Conservation (phyloP, 1,284 basidiomycete genomes). For the Cutaneotrichosporon daszewskae region DNA sequence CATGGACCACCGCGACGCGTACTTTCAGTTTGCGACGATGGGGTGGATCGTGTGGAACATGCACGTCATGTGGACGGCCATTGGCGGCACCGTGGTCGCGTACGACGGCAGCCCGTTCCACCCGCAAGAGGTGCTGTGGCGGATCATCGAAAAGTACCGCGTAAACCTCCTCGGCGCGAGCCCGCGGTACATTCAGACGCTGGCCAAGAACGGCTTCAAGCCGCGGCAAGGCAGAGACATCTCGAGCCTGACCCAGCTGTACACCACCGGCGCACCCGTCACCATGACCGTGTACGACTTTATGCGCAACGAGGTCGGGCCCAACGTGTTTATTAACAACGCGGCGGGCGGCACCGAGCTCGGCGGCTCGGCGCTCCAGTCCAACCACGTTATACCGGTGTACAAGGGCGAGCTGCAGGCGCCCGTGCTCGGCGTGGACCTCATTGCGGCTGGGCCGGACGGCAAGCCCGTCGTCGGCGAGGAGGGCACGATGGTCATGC, state of each 20-base stretch:
- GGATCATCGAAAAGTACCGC: conserved; percentile 27
- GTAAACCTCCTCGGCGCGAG: conserved; percentile 33
- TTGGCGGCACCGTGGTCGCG: conserved; percentile 29
- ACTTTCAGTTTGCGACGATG: conserved; percentile 35
- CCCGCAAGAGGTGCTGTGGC: conserved; percentile 28
- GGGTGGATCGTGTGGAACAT: conserved; percentile 43
- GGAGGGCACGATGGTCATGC: conserved; percentile 36
- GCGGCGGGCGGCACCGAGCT: conserved; percentile 37
- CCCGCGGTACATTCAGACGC: conserved; percentile 29
- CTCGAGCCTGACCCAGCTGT: conserved; percentile 27
- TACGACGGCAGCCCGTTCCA: conserved; percentile 42
- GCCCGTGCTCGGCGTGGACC: conserved; percentile 34
- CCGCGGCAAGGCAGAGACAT: conserved; percentile 20
- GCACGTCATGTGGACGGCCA: conserved; percentile 24
- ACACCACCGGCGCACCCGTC: conserved; percentile 36
- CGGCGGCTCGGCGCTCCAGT: conserved; percentile 31
- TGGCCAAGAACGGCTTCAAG: conserved; percentile 15
- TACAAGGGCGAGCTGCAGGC: conserved; percentile 37
- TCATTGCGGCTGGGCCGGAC: conserved; percentile 20
- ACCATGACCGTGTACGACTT: conserved; percentile 28
- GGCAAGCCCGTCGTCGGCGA: conserved; percentile 15
- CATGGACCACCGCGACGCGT: conserved; percentile 25
- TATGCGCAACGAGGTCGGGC: conserved; percentile 10
- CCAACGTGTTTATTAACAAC: conserved; percentile 29
- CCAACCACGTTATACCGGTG: conserved; percentile 26